Base-by-base conservation (phyloP, 208 protist genomes). In the Acanthamoeba sp. region DNA sequence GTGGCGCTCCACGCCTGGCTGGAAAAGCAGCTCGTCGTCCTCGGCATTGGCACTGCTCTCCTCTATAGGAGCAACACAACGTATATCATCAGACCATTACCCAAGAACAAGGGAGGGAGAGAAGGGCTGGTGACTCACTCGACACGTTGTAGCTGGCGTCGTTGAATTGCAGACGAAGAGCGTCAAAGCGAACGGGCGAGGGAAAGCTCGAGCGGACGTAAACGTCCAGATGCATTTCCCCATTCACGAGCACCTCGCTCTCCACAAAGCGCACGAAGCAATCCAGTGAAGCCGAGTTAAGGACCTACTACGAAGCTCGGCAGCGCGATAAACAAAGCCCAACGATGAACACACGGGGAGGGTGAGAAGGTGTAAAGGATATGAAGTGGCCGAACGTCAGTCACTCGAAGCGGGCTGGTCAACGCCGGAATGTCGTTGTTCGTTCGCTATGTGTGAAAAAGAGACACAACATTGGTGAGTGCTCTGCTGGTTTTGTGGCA, bases 171-270 rank as follows among this genome's bases (percentile, higher is more conserved):
- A 80, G 38, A 34, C 24, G 71, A 34, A 80, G 71, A n/a, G 71
- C 32, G 38, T 80, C 71, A 24, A 80, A 80, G 71, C 38, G 40
- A n/a, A 80, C 48, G 32, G 71, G 34, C 32, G 71, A 80, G 24
- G 71, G 71, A 36, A 80, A 80, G 38, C 71, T 40, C 1, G 71
- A 40, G 38, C 38, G 32, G 34, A 80, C 24, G 71, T 10, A 45
- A 5, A 80, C 40, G 2, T 80, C 71, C 71, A 80, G 1, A 24
- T 80, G 71, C 71, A 80, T 80, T 5, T 5, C 71, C 40, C 29
- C 71, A 24, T 80, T 40, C 36, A 80, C 71, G 16, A 80, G 32
- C 16, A 80, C 71, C 29, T 80, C 71, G 40, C 18, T 80, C 71
- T 80, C 71, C 71, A 40, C 40, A 24, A 80, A 80, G 32, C 16